These are phyloP conservation scores for Penicillium arizonense DNA, from an alignment of 495 filamentous ascomycete genomes.

Conservation along the genomic window DNA sequence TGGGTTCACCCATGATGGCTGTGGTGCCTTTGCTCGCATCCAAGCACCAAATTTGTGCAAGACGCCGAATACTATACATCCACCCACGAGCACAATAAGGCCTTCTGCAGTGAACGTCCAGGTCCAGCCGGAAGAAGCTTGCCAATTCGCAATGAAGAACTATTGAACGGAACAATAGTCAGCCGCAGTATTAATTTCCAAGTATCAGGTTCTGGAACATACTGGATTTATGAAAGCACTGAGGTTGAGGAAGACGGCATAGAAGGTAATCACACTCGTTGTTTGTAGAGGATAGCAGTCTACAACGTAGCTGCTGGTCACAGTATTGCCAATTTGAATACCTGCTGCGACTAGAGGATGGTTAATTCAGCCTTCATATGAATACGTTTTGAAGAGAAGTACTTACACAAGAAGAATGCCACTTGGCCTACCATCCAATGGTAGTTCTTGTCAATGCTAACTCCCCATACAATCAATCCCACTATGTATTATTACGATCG, in stretches of 20 bases:
- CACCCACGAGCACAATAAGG: constrained; percentile 45
- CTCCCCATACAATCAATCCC: constrained; percentile 53
- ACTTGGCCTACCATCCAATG: constrained; percentile 63
- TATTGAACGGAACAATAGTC: constrained; percentile 6
- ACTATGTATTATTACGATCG: constrained; percentile 11
- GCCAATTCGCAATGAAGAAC: constrained; percentile 60
- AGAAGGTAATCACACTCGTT: constrained; percentile 60
- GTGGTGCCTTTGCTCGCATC: constrained; percentile 24
- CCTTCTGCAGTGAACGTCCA: constrained; percentile 58
- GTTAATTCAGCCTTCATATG: not conserved
- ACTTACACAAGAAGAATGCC: constrained; percentile 52
- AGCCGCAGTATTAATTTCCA: not conserved
- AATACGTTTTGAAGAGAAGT: not conserved
- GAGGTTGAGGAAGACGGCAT: constrained; percentile 59
- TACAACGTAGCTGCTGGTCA: constrained; percentile 54
- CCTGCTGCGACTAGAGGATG: constrained; percentile 49
- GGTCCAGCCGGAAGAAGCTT: constrained; percentile 50
- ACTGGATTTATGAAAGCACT: constrained; percentile 48
- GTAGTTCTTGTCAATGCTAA: constrained; percentile 53
- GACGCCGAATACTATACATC: constrained; percentile 35
- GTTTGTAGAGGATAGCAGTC: constrained; percentile 58
- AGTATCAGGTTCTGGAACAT: constrained; percentile 7
- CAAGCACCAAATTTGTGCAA: constrained; percentile 48
- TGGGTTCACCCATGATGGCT: constrained; percentile 43
- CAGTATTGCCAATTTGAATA: constrained; percentile 61